Evolutionary conservation across 2,329 filamentous ascomycete genomes (phyloP).

Genomic region (Fusarium sp.): DNA sequence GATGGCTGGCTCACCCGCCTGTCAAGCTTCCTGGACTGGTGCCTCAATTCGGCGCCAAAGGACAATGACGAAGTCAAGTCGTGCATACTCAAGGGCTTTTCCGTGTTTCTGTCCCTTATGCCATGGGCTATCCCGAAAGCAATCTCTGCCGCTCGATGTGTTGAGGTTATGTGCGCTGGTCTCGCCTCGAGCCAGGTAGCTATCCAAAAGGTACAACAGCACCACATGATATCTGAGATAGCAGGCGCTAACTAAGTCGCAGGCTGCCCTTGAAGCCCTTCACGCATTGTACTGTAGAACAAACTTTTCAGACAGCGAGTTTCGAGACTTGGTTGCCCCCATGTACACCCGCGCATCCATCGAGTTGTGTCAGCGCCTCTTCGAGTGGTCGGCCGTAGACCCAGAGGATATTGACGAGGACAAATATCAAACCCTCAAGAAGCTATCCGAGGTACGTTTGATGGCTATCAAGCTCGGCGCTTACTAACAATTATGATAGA

Average conservation of each 20-base stretch:
- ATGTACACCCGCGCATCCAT: conserved; percentile 81
- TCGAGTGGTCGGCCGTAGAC: conserved; percentile 83
- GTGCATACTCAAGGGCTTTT: conserved; percentile 80
- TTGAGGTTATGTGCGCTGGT: conserved; percentile 76
- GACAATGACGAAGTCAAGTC: conserved; percentile 73
- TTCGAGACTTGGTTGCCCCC: conserved; percentile 79
- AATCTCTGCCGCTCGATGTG: conserved; percentile 75
- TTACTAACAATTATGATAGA: conserved; percentile 56
- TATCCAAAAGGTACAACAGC: conserved; percentile 72
- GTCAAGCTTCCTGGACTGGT: conserved; percentile 78
- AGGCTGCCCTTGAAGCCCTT: conserved; percentile 85
- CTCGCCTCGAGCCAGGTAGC: conserved; percentile 76
- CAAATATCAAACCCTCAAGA: conserved; percentile 92
- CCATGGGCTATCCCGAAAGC: conserved; percentile 90
- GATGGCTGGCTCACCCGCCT: conserved; percentile 91
- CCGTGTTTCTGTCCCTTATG: conserved; percentile 81
- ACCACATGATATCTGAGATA: not conserved
- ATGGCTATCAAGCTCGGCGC: not conserved
- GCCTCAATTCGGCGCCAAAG: conserved; percentile 72
- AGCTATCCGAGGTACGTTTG: conserved; percentile 82
- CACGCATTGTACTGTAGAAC: conserved; percentile 82
- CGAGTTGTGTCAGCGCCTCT: conserved; percentile 76
- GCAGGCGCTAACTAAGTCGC: conserved; percentile 22
- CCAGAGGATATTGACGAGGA: conserved; percentile 88
- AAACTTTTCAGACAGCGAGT: conserved; percentile 81